Base-by-base conservation (phyloP, 768 basidiomycete species). In the Pisolithus microcarpus region DNA sequence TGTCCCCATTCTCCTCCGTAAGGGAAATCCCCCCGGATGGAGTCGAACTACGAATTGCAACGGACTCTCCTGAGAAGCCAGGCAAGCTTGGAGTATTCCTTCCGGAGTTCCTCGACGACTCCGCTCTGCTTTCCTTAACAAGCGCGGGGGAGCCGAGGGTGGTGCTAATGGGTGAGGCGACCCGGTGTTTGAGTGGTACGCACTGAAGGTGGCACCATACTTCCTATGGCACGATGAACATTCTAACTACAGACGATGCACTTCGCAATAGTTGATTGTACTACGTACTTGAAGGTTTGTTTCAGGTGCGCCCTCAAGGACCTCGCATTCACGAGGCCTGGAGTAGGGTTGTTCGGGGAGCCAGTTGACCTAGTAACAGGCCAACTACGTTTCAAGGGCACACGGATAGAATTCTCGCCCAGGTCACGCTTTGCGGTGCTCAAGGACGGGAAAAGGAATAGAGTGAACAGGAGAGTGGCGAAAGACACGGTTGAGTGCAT, bases 161-260 rank as follows among this genome's bases (percentile, higher is more conserved):
- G 30, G 50, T 7, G 60, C 56, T 48, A 62, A 46, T 46, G 73
- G 69, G 53, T 76, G 77, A 0, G 57, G 54, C 13, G 53, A 47
- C 9, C 78, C 77, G 5, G 71, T 76, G 56, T 79, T 78, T n/a
- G 47, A 62, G 52, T 73, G 58, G 50, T 68, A 78, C 7, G 76
- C 72, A 36, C 58, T 61, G 51, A 78, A 72, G 15, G 74, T 71
- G n/a, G 58, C 60, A 18, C 58, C 55, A 44, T 75, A 59, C 68
- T 79, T 79, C 38, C 78, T 78, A 53, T 31, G 36, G 5, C 10
- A 38, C 6, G 7, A 34, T 50, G 26, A 46, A n/a, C 18, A 43
- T 42, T n/a, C 18, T 26, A 37, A 39, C 23, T 38, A n/a, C 31
- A 13, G 30, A 16, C 23, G 10, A n/a, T 21, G 15, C 15, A 6